Percentiles rank a stretch among this genome's conserved stretches.
Conservation (phyloP, 192 early-diverging fungal genomes). For the Chytriomyces sp. region DNA sequence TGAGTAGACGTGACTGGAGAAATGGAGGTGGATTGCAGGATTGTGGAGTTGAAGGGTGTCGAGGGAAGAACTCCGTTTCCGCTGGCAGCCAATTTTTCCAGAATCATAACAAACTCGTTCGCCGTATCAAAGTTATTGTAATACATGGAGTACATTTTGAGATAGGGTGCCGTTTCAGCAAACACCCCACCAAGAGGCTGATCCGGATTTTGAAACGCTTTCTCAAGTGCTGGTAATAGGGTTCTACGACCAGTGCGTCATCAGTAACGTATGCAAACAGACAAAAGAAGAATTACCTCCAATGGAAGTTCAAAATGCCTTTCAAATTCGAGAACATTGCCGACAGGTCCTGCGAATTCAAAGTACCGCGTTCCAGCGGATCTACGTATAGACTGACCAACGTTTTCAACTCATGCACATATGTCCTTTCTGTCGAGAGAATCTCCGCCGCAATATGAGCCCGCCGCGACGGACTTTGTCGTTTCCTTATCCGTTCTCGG, state of each 20-base stretch:
- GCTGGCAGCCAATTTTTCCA: conserved; percentile 33
- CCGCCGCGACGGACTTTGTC: conserved; percentile 51
- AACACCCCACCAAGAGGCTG: conserved; percentile 80
- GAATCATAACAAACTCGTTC: conserved; percentile 57
- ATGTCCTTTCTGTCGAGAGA: conserved; percentile 80
- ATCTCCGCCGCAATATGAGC: conserved; percentile 77
- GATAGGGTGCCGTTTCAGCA: conserved; percentile 68
- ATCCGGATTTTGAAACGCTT: conserved; percentile 29
- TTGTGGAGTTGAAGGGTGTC: conserved; percentile 10
- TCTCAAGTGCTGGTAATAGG: conserved; percentile 66
- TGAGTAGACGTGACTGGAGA: conserved; percentile 27
- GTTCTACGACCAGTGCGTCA: conserved; percentile 36
- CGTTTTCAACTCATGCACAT: conserved; percentile 78
- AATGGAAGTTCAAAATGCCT: conserved; percentile 70
- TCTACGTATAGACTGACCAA: conserved; percentile 69
- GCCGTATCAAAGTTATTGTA: conserved; percentile 84
- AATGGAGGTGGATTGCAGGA: conserved; percentile 2
- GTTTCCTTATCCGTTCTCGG: conserved; percentile 33
- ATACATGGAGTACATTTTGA: conserved; percentile 85
- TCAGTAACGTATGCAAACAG: not conserved
- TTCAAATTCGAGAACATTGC: conserved; percentile 80
- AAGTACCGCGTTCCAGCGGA: conserved; percentile 46
- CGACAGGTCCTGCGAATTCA: conserved; percentile 19
- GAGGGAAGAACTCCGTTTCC: conserved; percentile 14
- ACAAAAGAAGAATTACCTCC: conserved; percentile 43